A percentile compares a stretch with the other conserved stretches of the same genome.
These are phyloP conservation scores for Phaffia australis DNA, from an alignment of 768 basidiomycete species.

Conservation along the genomic window DNA sequence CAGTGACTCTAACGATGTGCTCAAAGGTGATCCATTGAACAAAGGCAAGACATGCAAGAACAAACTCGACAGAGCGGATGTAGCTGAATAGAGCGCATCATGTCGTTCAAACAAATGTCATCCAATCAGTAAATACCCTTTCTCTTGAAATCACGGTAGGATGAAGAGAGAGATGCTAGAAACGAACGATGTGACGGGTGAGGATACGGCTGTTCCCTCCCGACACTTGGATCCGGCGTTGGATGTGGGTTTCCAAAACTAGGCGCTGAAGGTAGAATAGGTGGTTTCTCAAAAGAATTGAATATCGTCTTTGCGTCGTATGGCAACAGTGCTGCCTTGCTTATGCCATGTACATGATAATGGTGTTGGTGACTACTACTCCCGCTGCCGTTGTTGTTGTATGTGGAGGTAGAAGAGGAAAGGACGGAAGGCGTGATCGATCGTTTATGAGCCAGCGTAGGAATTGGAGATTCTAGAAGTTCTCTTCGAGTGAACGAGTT, in stretches of 20 bases:
- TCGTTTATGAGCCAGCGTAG: too few species aligned
- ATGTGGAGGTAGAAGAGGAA: too few species aligned
- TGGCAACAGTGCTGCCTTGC: not conserved
- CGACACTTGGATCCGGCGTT: not conserved
- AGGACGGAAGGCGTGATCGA: too few species aligned
- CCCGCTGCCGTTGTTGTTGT: too few species aligned
- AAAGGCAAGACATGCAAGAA: conserved; percentile 80
- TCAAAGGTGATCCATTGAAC: conserved; percentile 80
- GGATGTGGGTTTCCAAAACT: conserved; percentile 9
- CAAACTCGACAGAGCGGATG: conserved; percentile 36
- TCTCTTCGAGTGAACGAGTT: too few species aligned
- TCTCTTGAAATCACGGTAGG: not conserved
- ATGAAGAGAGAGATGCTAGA: not conserved
- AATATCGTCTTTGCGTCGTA: conserved; percentile 16
- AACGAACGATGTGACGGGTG: conserved; percentile 21
- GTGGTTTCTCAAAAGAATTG: conserved; percentile 9
- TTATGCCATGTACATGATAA: too few species aligned
- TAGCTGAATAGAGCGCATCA: conserved; percentile 2
- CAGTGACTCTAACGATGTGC: conserved; percentile 79
- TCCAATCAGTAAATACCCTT: too few species aligned
- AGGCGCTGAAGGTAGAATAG: conserved; percentile 7
- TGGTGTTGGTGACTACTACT: too few species aligned
- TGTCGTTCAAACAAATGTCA: too few species aligned
- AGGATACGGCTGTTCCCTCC: not conserved
- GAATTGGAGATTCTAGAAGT: too few species aligned